A percentile compares a stretch with the other conserved stretches of the same genome.
phyloP scores from a whole-genome alignment of 2,329 filamentous ascomycete species.

The Lachnellula subtilissima region DNA sequence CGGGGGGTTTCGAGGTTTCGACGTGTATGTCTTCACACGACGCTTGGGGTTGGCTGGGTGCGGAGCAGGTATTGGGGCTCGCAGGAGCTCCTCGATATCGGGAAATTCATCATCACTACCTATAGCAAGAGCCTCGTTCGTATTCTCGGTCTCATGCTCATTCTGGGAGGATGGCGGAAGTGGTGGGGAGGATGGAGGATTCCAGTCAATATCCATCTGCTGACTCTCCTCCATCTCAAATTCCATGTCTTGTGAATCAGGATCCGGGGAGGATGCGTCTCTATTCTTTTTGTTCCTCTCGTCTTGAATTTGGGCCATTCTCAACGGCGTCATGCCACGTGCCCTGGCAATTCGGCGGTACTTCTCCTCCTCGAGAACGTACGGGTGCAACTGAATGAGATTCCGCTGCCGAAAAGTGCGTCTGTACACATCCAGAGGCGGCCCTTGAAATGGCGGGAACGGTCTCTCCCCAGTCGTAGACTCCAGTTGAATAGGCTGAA shows the following conservation, averaged over 20 bases:
- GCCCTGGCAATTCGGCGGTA: constrained; percentile 28
- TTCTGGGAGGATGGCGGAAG: not conserved
- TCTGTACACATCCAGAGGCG: not conserved
- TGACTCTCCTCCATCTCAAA: constrained; percentile 22
- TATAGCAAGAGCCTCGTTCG: not conserved
- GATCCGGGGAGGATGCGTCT: constrained; percentile 8
- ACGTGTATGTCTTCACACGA: constrained; percentile 19
- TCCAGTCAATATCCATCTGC: constrained; percentile 20
- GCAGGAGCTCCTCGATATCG: constrained; percentile 25
- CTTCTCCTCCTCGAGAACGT: constrained; percentile 29
- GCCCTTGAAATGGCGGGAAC: not conserved
- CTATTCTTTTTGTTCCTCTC: constrained; percentile 8
- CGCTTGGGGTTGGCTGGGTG: not conserved
- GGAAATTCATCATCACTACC: constrained; percentile 29
- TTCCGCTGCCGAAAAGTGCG: constrained; percentile 28
- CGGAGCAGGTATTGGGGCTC: not conserved
- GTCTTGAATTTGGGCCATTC: constrained; percentile 23
- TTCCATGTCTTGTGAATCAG: constrained; percentile 23
- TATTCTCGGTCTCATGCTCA: not conserved
- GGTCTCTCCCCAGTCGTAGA: not conserved
- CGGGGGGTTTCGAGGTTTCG: constrained; percentile 24
- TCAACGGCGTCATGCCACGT: constrained; percentile 27
- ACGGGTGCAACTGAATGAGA: constrained; percentile 32
- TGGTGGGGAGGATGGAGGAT: constrained; percentile 12
- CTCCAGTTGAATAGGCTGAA: not conserved